phyloP scores from a whole-genome alignment of 331 rosid genomes.

The Malus hybrid region DNA sequence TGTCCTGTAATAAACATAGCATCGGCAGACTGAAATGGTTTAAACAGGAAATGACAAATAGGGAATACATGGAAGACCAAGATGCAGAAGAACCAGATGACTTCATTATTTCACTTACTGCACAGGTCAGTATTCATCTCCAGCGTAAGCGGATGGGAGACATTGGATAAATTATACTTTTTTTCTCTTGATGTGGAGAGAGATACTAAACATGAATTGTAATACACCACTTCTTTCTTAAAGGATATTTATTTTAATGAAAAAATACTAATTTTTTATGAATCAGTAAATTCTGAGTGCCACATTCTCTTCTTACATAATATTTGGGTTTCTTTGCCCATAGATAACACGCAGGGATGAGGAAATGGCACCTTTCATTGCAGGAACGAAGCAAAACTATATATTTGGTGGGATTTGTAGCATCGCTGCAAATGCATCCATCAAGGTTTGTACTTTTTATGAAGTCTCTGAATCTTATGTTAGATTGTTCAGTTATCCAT shows the following conservation, averaged over 20 bases:
- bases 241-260: not conserved
- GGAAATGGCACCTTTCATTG: constrained; percentile 91
- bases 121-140: constrained; percentile 53
- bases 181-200: not conserved
- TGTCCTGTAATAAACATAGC: constrained; percentile 3
- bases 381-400: constrained; percentile 71
- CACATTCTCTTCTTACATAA: constrained; percentile 10
- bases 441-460: constrained; percentile 46
- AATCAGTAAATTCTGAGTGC: not conserved
- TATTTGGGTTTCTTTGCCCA: constrained; percentile 23
- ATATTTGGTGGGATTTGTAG: constrained; percentile 96
- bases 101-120: constrained; percentile 84
- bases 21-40: constrained; percentile 19
- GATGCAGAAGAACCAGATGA: constrained; percentile 99
- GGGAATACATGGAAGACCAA: constrained; percentile 91
- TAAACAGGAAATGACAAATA: constrained; percentile 77
- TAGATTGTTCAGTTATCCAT: not conserved
- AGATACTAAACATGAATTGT: not conserved
- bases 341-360: constrained; percentile 97
- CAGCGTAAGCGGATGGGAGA: not conserved
- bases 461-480: not conserved
- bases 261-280: not conserved
- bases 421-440: constrained; percentile 72
- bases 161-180: not conserved
- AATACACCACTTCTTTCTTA: not conserved